Percentiles rank a stretch among this genome's conserved stretches.
Evolutionary conservation across 73 alveolate species (phyloP).

Genomic region (Uronychia binucleata): DNA sequence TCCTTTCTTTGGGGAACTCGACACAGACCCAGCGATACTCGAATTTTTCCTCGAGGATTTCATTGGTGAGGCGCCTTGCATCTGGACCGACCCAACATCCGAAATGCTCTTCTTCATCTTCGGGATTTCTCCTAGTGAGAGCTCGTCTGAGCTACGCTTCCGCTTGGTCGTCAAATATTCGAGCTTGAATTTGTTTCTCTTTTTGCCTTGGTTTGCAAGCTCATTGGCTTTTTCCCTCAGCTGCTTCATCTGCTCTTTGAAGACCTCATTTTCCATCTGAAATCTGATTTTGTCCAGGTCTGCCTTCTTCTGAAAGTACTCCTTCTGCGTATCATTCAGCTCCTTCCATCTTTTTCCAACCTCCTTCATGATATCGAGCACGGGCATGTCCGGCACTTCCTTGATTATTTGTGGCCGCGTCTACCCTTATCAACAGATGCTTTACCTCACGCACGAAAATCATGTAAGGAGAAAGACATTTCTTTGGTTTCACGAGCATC

Average conservation of each 20-base stretch:
- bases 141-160: background rate
- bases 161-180: background rate
- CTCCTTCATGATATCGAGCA: slow-evolving; percentile 35
- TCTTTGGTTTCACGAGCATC: slow-evolving; percentile 8
- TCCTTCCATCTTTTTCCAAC: slow-evolving; percentile 24
- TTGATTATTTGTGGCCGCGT: slow-evolving; percentile 13
- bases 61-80: no score
- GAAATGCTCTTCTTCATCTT: background rate
- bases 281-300: background rate
- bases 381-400: slow-evolving; percentile 16
- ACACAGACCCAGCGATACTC: no score
- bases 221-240: background rate
- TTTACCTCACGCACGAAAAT: slow-evolving; percentile 43
- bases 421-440: background rate
- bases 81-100: background rate
- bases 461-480: slow-evolving; percentile 29
- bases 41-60: no score
- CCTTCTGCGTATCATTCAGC: background rate
- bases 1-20: background rate
- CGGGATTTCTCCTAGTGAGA: background rate
- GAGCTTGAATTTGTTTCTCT: background rate
- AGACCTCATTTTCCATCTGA: background rate
- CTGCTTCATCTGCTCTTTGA: background rate
- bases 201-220: background rate
- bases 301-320: background rate